Conservation (phyloP, 768 basidiomycete species). For the Podaxis rugospora region DNA sequence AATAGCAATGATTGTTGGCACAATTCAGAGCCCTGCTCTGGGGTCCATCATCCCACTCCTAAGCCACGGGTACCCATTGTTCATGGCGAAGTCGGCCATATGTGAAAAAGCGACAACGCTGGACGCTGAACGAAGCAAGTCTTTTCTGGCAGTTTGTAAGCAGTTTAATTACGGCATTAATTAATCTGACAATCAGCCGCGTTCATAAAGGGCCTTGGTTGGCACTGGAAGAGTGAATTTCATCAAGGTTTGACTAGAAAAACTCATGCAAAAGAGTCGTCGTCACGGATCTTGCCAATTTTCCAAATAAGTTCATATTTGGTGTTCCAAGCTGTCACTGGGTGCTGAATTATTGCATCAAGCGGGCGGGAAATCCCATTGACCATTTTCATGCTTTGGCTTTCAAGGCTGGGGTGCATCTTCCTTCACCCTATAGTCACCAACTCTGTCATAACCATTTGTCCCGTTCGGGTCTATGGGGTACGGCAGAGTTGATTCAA, state of each 20-base stretch:
- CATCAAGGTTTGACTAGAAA: too few relatives aligned
- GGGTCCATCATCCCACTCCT: too few relatives aligned
- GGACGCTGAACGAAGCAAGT: not conserved
- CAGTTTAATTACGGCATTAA: conserved; percentile 21
- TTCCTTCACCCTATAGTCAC: not conserved
- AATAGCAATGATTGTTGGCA: too few relatives aligned
- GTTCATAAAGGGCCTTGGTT: conserved; percentile 17
- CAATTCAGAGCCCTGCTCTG: too few relatives aligned
- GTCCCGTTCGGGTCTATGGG: too few relatives aligned
- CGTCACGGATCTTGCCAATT: conserved; percentile 17
- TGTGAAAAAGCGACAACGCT: conserved; percentile 1
- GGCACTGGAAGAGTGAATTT: conserved; percentile 19
- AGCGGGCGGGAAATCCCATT: conserved; percentile 18
- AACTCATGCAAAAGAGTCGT: conserved; percentile 13
- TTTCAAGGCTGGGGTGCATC: conserved; percentile 21
- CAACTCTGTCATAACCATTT: too few relatives aligned
- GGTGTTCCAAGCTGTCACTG: too few relatives aligned
- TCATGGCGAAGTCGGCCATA: not conserved
- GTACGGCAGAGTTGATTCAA: too few relatives aligned
- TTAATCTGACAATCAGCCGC: conserved; percentile 17
- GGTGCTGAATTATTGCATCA: not conserved
- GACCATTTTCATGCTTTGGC: conserved; percentile 18
- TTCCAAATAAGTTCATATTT: conserved; percentile 10
- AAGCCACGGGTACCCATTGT: too few relatives aligned
- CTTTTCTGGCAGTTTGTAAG: conserved; percentile 11